Conservation (phyloP, 371 early-diverging fungal genomes). For the Lichtheimia hyalospora region DNA sequence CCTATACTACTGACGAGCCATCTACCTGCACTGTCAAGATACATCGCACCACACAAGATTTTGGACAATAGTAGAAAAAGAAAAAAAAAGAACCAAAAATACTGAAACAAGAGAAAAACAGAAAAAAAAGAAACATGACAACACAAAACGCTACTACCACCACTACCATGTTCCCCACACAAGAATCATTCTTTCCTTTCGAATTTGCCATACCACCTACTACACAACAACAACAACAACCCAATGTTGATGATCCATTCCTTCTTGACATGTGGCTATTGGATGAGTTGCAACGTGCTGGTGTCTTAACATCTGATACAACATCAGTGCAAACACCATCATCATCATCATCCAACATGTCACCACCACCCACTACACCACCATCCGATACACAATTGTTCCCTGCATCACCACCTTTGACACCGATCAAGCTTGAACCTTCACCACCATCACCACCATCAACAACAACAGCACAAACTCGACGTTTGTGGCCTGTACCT, state of each 20-base stretch:
- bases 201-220: no score
- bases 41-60: conserved; percentile 5
- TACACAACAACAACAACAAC: no score
- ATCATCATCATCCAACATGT: no score
- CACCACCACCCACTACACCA: not conserved
- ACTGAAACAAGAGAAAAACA: conserved; percentile 5
- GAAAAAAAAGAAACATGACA: conserved; percentile 10
- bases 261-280: conserved; percentile 14
- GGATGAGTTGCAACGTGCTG: conserved; percentile 14
- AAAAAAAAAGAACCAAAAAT: not conserved
- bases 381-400: conserved; percentile 5
- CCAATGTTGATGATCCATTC: no score
- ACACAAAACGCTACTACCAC: not conserved
- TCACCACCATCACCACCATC: not conserved
- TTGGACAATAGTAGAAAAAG: conserved; percentile 22
- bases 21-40: conserved; percentile 34
- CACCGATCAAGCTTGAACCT: not conserved
- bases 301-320: conserved; percentile 5
- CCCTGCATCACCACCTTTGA: conserved; percentile 5
- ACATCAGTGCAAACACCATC: conserved; percentile 1
- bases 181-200: no score
- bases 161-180: no score
- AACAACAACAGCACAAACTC: not conserved
- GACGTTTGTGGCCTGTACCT: conserved; percentile 9
- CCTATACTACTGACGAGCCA: conserved; percentile 34